Evolutionary conservation across 139 green algal species (phyloP).

Genomic region (Closterium sp.): DNA sequence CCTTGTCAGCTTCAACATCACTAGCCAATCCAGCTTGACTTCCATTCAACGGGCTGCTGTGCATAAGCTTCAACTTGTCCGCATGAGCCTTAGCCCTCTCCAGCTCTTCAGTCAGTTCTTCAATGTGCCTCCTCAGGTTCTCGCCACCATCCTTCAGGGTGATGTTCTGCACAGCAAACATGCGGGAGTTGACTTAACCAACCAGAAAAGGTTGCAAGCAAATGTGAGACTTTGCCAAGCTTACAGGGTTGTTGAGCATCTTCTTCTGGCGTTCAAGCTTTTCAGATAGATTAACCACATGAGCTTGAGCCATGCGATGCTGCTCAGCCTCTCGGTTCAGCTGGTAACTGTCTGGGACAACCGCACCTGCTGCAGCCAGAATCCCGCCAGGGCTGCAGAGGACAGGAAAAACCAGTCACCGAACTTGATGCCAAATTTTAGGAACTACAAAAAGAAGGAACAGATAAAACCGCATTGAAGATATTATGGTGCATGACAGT

Average conservation of each 20-base stretch:
- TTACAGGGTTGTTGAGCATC: background rate
- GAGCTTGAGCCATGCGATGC: background rate
- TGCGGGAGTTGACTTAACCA: background rate
- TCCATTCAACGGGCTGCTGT: background rate
- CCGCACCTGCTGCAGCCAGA: background rate
- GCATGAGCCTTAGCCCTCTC: background rate
- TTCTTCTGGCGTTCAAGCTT: background rate
- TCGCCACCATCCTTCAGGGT: background rate
- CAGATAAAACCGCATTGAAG: no score
- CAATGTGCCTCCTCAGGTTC: background rate
- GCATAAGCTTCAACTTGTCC: background rate
- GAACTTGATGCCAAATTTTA: no score
- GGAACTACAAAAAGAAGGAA: no score
- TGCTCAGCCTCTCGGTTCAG: background rate
- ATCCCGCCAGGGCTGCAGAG: background rate
- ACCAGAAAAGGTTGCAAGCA: background rate
- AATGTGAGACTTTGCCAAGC: background rate
- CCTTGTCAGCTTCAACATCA: background rate
- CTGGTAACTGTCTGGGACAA: background rate
- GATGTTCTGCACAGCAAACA: background rate
- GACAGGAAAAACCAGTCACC: background rate
- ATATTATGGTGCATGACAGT: no score
- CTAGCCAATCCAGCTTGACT: background rate
- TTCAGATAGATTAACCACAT: background rate
- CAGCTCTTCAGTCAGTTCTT: background rate